A percentile compares a stretch with the other conserved stretches of the same genome.
These are phyloP conservation scores for Pinus tabuliformis DNA, from an alignment of 75 land plant species.

Conservation along the genomic window DNA sequence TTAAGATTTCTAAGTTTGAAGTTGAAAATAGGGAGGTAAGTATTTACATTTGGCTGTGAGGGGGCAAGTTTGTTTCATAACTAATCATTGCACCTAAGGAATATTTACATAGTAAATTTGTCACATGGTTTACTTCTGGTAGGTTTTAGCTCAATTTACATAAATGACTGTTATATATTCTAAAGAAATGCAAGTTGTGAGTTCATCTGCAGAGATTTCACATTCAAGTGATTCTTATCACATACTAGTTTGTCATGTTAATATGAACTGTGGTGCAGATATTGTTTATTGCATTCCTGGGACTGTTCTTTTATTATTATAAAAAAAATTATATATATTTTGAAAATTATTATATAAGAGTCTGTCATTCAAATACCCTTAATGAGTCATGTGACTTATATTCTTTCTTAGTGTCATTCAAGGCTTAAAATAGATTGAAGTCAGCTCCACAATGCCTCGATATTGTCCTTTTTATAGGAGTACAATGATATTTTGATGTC, in stretches of 20 bases:
- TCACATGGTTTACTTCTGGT: neutral
- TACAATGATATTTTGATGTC: too few relatives aligned
- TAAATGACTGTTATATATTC: conserved; percentile 88
- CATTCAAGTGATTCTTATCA: neutral
- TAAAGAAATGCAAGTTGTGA: conserved; percentile 76
- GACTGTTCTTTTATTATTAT: neutral
- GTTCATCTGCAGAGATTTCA: conserved; percentile 2
- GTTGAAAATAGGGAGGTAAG: conserved; percentile 86
- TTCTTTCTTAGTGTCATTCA: too few relatives aligned
- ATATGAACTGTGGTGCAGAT: neutral
- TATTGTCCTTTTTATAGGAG: too few relatives aligned
- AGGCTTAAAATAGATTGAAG: too few relatives aligned
- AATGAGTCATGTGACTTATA: too few relatives aligned
- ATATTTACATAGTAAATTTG: neutral
- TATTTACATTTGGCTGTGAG: neutral
- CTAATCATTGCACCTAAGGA: neutral
- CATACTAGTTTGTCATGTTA: neutral
- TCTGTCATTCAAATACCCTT: too few relatives aligned
- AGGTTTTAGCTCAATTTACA: conserved; percentile 81
- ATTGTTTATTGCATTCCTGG: neutral
- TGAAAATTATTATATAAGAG: too few relatives aligned
- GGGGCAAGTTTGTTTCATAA: neutral
- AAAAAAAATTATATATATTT: too few relatives aligned
- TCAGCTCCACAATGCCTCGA: too few relatives aligned
- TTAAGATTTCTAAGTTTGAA: conserved; percentile 87